Base-by-base conservation (phyloP, 495 filamentous ascomycete genomes). In the Neurospora sp. region DNA sequence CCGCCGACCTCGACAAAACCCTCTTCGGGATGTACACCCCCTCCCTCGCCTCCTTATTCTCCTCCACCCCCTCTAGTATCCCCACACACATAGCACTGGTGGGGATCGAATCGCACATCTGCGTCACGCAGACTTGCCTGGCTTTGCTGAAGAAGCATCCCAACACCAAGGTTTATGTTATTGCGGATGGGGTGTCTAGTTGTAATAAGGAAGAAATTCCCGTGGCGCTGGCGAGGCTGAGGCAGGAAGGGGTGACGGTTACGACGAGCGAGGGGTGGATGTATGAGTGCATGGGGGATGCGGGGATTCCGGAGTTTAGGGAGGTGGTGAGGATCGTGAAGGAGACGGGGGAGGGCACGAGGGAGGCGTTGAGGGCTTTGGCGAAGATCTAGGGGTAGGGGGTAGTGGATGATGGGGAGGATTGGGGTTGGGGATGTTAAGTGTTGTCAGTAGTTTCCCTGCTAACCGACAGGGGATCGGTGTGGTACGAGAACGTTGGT, bases 91-190 rank as follows among this genome's bases (percentile, higher is more conserved):
- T 93, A 27, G 90, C 86, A 12, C 86, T 95, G 71, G 91, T 96
- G 7, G 96, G 96, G 11, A 97, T 99, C 78, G 96, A 99, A 82
- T 87, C 88, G 35, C 96, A 99, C 80, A 95, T 99, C 78, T 99
- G 96, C 83, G 90, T 99, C 4, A 93, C 93, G 74, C 95, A 98
- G 85, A 98, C 95, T 31, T 89, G 92, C 39, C 85, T 98, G 3
- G 96, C 98, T 82, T 79, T 97, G 35, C 80, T 96, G 5, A 82
- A 80, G 66, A 86, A 87, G 2, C 54, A 62, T 18, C 54, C 54
- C 11, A 93, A 93, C 0, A 93, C 97, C 81, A 83, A 87, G 62
- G 95, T 98, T 9, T 97, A 97, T 78, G 83, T 98, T 5, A 82
- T 98, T 9, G 93, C 94, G n/a, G 96, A 99, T 83, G 96, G 90